Evolutionary conservation across 148 eudicot genomes (phyloP).

Genomic region (Silene uniflora): DNA sequence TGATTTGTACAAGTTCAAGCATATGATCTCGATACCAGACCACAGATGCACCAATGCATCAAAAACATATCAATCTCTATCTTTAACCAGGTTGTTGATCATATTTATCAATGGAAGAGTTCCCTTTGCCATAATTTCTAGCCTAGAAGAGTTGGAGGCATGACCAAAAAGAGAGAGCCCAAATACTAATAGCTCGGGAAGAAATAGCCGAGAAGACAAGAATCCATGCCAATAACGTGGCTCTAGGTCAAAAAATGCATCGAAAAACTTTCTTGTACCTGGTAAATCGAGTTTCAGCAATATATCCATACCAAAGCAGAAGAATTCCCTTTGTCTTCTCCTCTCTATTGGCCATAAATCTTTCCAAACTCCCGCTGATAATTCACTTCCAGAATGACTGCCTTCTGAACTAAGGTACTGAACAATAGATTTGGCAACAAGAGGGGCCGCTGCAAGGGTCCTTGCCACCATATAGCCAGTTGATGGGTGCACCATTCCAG

Average conservation of each 20-base stretch:
- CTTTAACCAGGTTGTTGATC: slow-evolving; percentile 69
- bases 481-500: slow-evolving; percentile 99
- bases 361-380: slow-evolving; percentile 81
- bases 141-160: slow-evolving; percentile 83
- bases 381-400: slow-evolving; percentile 38
- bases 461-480: slow-evolving; percentile 99
- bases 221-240: slow-evolving; percentile 99
- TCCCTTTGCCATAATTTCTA: slow-evolving; percentile 97
- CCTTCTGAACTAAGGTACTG: slow-evolving; percentile 55
- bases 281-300: slow-evolving; percentile 87
- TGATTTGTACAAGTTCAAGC: slow-evolving; percentile 18
- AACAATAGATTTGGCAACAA: slow-evolving; percentile 76
- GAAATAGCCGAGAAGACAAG: slow-evolving; percentile 82
- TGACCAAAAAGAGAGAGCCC: slow-evolving; percentile 82
- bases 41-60: background rate
- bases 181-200: slow-evolving; percentile 75
- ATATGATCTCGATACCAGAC: background rate
- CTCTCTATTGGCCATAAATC: slow-evolving; percentile 96
- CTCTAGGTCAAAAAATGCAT: slow-evolving; percentile 89
- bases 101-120: slow-evolving; percentile 79
- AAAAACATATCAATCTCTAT: slow-evolving; percentile 43
- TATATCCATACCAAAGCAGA: slow-evolving; percentile 97
- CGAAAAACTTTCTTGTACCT: slow-evolving; percentile 85
- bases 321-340: slow-evolving; percentile 91
- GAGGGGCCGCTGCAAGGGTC: slow-evolving; percentile 96